Percentiles rank a stretch among this genome's conserved stretches.
Conservation (phyloP, 306 rosid genomes). For the Luffa acutangula region DNA sequence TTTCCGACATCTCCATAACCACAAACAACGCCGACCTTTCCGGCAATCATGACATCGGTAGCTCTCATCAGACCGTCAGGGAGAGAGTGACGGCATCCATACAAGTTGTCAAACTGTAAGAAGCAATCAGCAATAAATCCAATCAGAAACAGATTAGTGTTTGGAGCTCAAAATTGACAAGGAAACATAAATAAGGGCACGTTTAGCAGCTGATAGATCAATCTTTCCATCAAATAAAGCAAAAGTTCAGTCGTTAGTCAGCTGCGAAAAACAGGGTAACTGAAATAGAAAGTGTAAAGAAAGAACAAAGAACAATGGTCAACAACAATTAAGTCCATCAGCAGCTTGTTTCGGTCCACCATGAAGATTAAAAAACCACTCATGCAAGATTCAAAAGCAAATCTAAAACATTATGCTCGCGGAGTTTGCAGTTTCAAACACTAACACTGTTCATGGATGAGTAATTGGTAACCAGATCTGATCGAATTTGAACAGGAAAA, state of each 20-base stretch:
- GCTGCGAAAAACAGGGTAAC: not conserved
- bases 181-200: not conserved
- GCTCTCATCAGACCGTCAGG: conserved; percentile 78
- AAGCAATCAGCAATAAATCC: not conserved
- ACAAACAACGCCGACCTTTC: conserved; percentile 46
- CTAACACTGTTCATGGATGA: not conserved
- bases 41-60: conserved; percentile 77
- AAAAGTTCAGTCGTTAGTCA: not conserved
- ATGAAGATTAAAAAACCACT: not conserved
- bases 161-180: not conserved
- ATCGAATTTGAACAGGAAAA: not conserved
- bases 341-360: not conserved
- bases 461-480: not conserved
- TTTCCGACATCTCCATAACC: conserved; percentile 77
- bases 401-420: not conserved
- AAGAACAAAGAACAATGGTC: not conserved
- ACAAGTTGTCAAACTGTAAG: conserved; percentile 63
- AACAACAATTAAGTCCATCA: not conserved
- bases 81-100: conserved; percentile 80
- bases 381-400: not conserved
- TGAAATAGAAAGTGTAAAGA: not conserved
- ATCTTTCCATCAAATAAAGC: not conserved
- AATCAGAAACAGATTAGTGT: not conserved
- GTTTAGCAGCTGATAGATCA: not conserved
- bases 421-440: not conserved